Conservation (phyloP, 306 rosid species). For the Vicia sativa region DNA sequence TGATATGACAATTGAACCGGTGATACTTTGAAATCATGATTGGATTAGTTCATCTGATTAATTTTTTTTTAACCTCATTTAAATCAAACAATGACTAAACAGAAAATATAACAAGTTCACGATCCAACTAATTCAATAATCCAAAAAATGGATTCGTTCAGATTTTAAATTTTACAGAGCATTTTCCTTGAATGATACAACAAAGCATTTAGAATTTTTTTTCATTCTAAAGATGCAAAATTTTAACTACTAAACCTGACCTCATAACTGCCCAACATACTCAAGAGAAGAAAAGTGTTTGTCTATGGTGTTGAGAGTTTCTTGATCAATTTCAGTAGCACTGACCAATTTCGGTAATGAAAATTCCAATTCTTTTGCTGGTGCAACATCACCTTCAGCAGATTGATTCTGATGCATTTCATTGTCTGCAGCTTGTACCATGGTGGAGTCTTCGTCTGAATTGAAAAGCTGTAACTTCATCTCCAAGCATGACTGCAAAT, state of each 20-base stretch:
- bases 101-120: constrained; percentile 9
- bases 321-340: constrained; percentile 29
- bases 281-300: constrained; percentile 68
- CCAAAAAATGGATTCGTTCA: constrained; percentile 3
- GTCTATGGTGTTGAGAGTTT: constrained; percentile 60
- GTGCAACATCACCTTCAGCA: constrained; percentile 28
- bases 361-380: constrained; percentile 28
- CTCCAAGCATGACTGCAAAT: constrained; percentile 72
- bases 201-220: constrained; percentile 24
- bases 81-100: neutral
- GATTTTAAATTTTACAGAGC: constrained; percentile 14
- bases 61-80: neutral
- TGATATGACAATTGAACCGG: neutral
- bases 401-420: constrained; percentile 43
- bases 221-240: constrained; percentile 29
- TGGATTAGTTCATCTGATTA: constrained; percentile 15
- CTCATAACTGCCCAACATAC: constrained; percentile 65
- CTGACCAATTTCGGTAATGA: constrained; percentile 13
- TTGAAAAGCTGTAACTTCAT: constrained; percentile 65
- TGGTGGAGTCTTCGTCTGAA: constrained; percentile 39
- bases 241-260: constrained; percentile 14
- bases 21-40: neutral
- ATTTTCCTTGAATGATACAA: constrained; percentile 28
- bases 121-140: neutral
- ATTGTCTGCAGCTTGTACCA: constrained; percentile 42